phyloP scores from a whole-genome alignment of 306 rosid genomes.

The Rosa rugosa region DNA sequence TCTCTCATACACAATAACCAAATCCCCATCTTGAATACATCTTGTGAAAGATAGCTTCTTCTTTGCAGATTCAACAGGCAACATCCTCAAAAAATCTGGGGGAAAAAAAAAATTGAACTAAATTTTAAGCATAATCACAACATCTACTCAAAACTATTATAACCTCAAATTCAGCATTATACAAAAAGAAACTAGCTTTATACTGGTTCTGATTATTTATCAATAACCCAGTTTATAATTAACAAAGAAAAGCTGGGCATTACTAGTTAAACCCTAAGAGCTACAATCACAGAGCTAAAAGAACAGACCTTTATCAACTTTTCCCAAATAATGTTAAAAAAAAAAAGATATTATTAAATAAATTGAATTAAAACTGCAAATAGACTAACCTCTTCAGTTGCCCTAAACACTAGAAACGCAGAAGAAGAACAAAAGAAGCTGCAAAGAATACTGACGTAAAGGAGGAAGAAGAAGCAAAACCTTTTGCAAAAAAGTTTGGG shows the following conservation, averaged over 20 bases:
- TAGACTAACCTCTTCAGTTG: not conserved
- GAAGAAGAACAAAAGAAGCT: not conserved
- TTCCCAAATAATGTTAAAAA: not conserved
- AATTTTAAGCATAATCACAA: not conserved
- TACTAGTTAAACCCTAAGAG: not conserved
- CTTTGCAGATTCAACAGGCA: slow-evolving; percentile 46
- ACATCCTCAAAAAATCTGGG: slow-evolving; percentile 46
- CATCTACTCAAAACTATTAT: not conserved
- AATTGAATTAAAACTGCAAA: not conserved
- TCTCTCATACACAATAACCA: slow-evolving; percentile 77
- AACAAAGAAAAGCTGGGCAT: not conserved
- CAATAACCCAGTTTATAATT: not conserved
- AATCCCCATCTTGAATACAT: slow-evolving; percentile 54
- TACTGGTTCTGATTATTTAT: not conserved
- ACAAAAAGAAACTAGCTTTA: not conserved
- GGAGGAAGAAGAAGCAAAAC: not conserved
- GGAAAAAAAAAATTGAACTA: not conserved
- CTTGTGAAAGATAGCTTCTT: slow-evolving; percentile 60
- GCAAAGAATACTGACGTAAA: not conserved
- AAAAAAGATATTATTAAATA: not conserved
- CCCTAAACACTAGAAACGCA: not conserved
- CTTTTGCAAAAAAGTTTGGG: not conserved
- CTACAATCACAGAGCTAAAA: not conserved
- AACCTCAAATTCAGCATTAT: not conserved
- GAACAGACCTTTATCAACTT: not conserved